Evolutionary conservation across 169 alveolate species (phyloP).

Genomic region (Cryptosporidium baileyi): DNA sequence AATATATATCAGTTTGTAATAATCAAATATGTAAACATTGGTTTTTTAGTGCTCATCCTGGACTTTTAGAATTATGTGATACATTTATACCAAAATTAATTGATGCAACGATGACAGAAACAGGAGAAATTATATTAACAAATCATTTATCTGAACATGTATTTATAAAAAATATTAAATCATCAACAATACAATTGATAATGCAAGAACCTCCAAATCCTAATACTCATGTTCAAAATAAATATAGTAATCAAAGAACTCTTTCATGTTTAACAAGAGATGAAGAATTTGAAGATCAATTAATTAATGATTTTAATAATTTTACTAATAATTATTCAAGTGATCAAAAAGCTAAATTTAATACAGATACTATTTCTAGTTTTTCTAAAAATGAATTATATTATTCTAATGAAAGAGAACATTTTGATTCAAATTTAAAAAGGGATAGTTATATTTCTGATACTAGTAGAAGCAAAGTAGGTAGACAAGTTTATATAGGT

Average conservation of each 20-base stretch:
- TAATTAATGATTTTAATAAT: neutral
- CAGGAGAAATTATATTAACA: constrained; percentile 47
- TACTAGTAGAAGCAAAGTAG: constrained; percentile 7
- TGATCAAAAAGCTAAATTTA: neutral
- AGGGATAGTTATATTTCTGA: constrained; percentile 45
- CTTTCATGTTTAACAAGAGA: constrained; percentile 51
- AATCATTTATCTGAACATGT: neutral
- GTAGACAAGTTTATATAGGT: constrained; percentile 57
- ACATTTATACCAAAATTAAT: constrained; percentile 43
- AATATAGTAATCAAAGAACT: constrained; percentile 26
- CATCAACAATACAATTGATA: neutral
- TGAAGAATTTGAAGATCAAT: constrained; percentile 30
- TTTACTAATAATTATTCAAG: neutral
- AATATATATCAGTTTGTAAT: constrained; percentile 1
- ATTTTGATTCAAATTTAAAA: neutral
- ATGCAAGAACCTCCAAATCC: constrained; percentile 55
- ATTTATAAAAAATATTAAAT: constrained; percentile 21
- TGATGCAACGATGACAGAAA: constrained; percentile 43
- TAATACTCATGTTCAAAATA: neutral
- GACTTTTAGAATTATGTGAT: constrained; percentile 40
- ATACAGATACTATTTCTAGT: neutral
- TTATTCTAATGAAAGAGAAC: neutral
- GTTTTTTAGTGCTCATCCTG: constrained; percentile 69
- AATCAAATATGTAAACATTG: constrained; percentile 28
- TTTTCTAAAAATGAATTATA: no score